Base-by-base conservation (phyloP, 441 rosid species). In the Syzygium malaccense region DNA sequence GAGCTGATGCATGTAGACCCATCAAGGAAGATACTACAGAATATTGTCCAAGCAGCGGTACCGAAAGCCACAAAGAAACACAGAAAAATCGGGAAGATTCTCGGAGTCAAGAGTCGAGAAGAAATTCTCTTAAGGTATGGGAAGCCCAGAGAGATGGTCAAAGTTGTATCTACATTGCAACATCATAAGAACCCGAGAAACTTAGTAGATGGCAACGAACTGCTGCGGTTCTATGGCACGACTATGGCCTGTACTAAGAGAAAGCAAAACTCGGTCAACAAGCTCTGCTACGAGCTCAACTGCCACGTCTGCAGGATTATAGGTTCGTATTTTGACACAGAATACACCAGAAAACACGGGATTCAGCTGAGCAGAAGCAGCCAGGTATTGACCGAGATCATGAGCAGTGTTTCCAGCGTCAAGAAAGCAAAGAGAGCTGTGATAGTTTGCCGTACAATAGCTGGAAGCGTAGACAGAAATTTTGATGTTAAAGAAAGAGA, bases 141-240 rank as follows among this genome's bases (percentile, higher is more conserved):
- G 88, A 92, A 88, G 64, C 90, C 93, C 88, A 89, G 95, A 84
- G 94, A 91, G 83, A 87, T 71, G 75, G 93, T 94, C 25, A 93
- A 93, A 57, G 58, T 32, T 85, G 28, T 45, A 54, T 37, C 62
- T 20, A 20, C 45, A 23, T 85, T 41, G 48, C 57, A 25, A 55
- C 48, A 32, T 32, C 86, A 54, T 32, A 30, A n/a, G 33, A 28
- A 45, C 49, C 94, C 93, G 15, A 89, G 94, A 89, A 93, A 92
- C 91, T 68, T 55, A 12, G 95, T 92, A 0, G 97, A 94, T 87
- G 96, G 96, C 19, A 93, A 94, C 14, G 95, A 95, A 91, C 88
- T 93, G 56, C 84, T 93, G 84, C 88, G 87, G 56, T 95, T 95
- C 92, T 93, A 91, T 20, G 91, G 97, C 86, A 93, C 93, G 5